A percentile compares a stretch with the other conserved stretches of the same genome.
These are phyloP conservation scores for Rusavskia elegans DNA, from an alignment of 495 filamentous ascomycete species.

Conservation along the genomic window DNA sequence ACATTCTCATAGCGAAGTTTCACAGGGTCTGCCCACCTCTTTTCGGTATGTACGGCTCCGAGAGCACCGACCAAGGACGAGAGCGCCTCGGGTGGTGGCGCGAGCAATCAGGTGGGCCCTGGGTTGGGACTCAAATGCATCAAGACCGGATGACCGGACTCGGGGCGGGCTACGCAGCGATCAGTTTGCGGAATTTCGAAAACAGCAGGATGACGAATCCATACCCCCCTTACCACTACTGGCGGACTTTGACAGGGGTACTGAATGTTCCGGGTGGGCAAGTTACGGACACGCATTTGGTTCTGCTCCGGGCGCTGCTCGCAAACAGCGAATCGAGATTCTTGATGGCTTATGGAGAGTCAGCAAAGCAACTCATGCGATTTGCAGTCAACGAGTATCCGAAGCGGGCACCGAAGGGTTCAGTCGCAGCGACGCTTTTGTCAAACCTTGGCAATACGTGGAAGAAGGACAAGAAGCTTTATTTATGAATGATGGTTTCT, in stretches of 20 bases:
- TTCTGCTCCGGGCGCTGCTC: constrained; percentile 64
- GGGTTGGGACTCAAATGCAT: constrained; percentile 50
- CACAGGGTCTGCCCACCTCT: constrained; percentile 68
- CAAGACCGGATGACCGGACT: constrained; percentile 71
- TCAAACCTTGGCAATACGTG: constrained; percentile 43
- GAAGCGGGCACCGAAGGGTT: constrained; percentile 27
- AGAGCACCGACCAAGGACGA: constrained; percentile 55
- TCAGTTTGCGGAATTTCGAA: constrained; percentile 67
- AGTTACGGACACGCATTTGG: constrained; percentile 60
- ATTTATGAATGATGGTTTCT: constrained; percentile 17
- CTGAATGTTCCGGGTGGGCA: constrained; percentile 50
- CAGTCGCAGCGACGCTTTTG: constrained; percentile 39
- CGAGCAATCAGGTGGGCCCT: constrained; percentile 30
- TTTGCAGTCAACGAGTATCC: constrained; percentile 56
- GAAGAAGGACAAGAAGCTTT: constrained; percentile 40
- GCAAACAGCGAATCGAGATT: constrained; percentile 54
- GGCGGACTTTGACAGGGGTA: constrained; percentile 56
- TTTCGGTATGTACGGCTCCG: constrained; percentile 66
- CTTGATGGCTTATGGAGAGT: constrained; percentile 58
- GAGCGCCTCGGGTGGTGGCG: constrained; percentile 59
- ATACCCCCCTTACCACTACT: constrained; percentile 66
- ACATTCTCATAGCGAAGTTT: constrained; percentile 80
- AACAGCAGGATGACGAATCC: constrained; percentile 52
- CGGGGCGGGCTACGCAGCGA: constrained; percentile 64
- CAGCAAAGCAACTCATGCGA: constrained; percentile 46